Evolutionary conservation across 75 land plant species (phyloP), one percentile per base, ranked within the genome.

Genomic region (Sequoia sempervirens): DNA sequence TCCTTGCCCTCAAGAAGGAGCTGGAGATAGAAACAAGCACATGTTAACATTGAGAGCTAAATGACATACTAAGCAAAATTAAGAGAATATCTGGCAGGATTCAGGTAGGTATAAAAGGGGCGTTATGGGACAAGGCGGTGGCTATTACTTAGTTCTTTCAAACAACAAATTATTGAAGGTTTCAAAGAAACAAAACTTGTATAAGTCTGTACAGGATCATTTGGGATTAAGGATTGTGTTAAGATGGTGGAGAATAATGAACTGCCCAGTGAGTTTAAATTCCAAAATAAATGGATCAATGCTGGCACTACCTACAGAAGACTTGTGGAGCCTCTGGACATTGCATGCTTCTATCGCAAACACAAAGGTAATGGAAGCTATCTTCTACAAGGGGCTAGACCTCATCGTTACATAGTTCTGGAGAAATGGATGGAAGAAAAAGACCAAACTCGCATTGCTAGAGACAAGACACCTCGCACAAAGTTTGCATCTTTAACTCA

Each of bases 171-270:
- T 61, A 32, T n/a, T n/a, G 15, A 70, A 3, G 30, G 80, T 78
- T 11, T 43, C 13, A 12, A 41, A 14, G 80, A n/a, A n/a, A n/a
- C n/a, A 32, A 2, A 78, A 78, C 45, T 1, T 7, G 52, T 45
- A 12, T 40, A 78, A 17, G 45, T 13, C 17, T 37, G 41, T 80
- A n/a, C n/a, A 13, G 61, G 28, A 5, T 26, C 9, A 20, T 84
- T 84, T 84, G 85, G 85, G 85, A 84, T 84, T 84, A 82, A n/a
- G n/a, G 0, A 81, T 82, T n/a, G n/a, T 15, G 38, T 84, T 30
- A 84, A 81, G 4, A 41, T 30, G 54, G 82, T 20, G 54, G n/a
- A 79, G 40, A 84, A 84, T 3, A 38, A 50, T 43, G 41, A 80
- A 43, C 36, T 84, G 11, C 85, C 85, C 11, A 37, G 38, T 30